Evolutionary conservation across 2,329 filamentous ascomycete species (phyloP).

Genomic region (Neonectria neomacrospora): DNA sequence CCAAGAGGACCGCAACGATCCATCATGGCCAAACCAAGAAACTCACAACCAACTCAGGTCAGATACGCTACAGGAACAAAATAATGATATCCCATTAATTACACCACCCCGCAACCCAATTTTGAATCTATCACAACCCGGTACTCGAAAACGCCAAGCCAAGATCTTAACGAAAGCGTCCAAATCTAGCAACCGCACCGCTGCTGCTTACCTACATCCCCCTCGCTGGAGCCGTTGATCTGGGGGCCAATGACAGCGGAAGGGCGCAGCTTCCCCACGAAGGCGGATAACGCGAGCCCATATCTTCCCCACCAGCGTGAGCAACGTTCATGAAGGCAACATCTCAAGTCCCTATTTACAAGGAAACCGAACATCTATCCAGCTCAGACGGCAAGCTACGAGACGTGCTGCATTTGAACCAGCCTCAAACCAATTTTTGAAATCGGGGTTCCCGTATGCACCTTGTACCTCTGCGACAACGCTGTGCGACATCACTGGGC

Average conservation of each 20-base stretch:
- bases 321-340: conserved; percentile 8
- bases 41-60: not conserved
- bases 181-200: conserved; percentile 3
- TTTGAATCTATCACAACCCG: not conserved
- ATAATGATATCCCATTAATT: not conserved
- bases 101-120: not conserved
- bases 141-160: conserved; percentile 5
- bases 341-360: not conserved
- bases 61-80: not conserved
- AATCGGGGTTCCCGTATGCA: conserved; percentile 28
- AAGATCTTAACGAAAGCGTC: conserved; percentile 3
- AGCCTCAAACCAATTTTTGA: not conserved
- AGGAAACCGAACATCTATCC: not conserved
- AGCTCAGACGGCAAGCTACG: not conserved
- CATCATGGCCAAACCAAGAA: not conserved
- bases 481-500: conserved; percentile 4
- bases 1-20: not conserved
- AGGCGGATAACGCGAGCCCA: conserved; percentile 5
- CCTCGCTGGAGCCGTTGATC: not conserved
- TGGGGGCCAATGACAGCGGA: conserved; percentile 15
- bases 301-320: conserved; percentile 5
- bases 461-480: conserved; percentile 17
- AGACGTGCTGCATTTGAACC: not conserved
- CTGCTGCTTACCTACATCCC: conserved; percentile 15
- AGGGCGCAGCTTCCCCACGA: conserved; percentile 19